Evolutionary conservation across 2,329 filamentous ascomycete species (phyloP).

Genomic region (Dothidotthia symphoricarpi): DNA sequence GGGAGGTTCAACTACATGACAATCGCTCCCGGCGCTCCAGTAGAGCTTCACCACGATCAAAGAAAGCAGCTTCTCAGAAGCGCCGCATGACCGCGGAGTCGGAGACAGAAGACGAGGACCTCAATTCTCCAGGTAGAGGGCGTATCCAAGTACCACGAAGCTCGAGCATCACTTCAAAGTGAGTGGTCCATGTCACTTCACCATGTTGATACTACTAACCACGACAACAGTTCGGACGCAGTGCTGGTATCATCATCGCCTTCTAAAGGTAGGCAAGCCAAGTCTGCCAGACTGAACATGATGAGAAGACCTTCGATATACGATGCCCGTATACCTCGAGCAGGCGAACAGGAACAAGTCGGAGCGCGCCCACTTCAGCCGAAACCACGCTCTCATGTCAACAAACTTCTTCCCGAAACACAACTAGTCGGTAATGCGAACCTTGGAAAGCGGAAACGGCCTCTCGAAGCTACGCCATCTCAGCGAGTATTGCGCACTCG

Average conservation of each 20-base stretch:
- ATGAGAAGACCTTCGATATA: conserved; percentile 22
- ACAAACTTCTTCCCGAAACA: conserved; percentile 1
- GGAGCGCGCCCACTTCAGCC: background rate
- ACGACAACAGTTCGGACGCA: background rate
- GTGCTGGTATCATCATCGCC: conserved; percentile 2
- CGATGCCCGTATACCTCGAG: conserved; percentile 12
- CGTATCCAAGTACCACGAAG: conserved; percentile 7
- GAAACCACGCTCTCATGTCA: background rate
- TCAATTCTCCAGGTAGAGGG: background rate
- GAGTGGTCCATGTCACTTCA: background rate
- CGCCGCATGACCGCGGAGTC: background rate
- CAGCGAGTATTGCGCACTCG: conserved; percentile 12
- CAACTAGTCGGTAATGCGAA: conserved; percentile 3
- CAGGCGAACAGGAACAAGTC: background rate
- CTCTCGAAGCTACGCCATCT: background rate
- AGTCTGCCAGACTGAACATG: conserved; percentile 18
- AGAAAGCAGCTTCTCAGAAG: too few relatives aligned
- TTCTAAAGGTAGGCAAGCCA: conserved; percentile 3
- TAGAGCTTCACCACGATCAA: too few relatives aligned
- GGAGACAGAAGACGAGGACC: conserved; percentile 11
- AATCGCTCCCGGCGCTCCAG: background rate
- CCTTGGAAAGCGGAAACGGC: conserved; percentile 8
- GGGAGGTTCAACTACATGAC: background rate
- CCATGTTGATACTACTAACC: conserved; percentile 2
- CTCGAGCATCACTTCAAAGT: conserved; percentile 3